Conservation (phyloP, 805 yeast genomes). For the Barnettozyma botsteinii region DNA sequence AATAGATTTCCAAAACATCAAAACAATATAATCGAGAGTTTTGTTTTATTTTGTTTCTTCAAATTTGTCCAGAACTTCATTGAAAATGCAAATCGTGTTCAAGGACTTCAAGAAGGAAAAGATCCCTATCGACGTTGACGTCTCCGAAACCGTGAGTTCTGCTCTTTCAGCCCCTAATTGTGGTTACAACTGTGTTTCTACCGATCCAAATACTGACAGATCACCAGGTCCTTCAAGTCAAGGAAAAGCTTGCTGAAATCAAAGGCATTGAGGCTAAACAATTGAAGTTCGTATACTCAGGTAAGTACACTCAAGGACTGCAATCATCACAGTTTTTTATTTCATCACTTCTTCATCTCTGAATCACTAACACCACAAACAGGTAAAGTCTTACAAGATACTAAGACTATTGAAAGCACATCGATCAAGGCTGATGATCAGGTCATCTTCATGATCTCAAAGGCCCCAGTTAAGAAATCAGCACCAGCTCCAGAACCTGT, state of each 20-base stretch:
- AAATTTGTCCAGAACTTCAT: too few relatives aligned
- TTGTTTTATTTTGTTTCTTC: neutral
- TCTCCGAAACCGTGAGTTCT: conserved; percentile 55
- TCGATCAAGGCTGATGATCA: conserved; percentile 81
- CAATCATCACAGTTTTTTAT: neutral
- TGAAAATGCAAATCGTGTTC: conserved; percentile 69
- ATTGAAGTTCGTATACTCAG: conserved; percentile 88
- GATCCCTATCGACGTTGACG: conserved; percentile 72
- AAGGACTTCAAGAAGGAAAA: conserved; percentile 92
- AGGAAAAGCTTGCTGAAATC: conserved; percentile 62
- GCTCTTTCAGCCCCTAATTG: neutral
- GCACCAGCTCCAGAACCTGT: conserved; percentile 24
- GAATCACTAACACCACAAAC: conserved; percentile 2
- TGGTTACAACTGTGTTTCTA: neutral
- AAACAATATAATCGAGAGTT: neutral
- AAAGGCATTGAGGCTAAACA: conserved; percentile 67
- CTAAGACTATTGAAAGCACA: conserved; percentile 62
- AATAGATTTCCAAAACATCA: neutral
- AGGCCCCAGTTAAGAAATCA: conserved; percentile 23
- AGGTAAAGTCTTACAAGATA: conserved; percentile 83
- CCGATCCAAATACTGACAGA: neutral
- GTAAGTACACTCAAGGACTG: conserved; percentile 24
- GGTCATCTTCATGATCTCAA: conserved; percentile 84
- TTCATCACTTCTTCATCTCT: too few relatives aligned
- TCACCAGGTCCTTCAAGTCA: conserved; percentile 55